Conservation (phyloP, 2,329 filamentous ascomycete species). For the Pyrenophora tritici-repentis region DNA sequence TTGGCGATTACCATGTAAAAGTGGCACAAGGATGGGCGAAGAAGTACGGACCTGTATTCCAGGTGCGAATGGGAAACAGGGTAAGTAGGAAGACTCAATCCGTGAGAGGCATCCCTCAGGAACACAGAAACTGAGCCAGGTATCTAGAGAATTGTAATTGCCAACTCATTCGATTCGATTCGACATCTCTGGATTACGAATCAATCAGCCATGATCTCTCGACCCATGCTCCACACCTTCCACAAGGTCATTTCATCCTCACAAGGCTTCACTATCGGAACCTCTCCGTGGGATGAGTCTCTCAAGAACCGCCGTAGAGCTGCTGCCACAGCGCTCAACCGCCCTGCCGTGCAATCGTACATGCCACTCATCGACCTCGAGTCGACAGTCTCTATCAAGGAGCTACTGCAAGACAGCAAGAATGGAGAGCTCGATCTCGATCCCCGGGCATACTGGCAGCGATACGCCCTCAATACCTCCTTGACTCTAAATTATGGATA, state of each 20-base stretch:
- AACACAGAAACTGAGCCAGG: constrained; percentile 3
- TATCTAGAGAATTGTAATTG: constrained; percentile 70
- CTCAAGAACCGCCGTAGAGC: constrained; percentile 79
- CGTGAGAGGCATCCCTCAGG: neutral
- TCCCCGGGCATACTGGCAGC: constrained; percentile 73
- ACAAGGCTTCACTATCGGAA: constrained; percentile 81
- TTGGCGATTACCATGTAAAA: constrained; percentile 54
- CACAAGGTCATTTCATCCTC: constrained; percentile 77
- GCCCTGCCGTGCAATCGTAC: constrained; percentile 75
- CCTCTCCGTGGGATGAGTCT: constrained; percentile 81
- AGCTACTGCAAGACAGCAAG: constrained; percentile 68
- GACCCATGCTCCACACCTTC: constrained; percentile 80
- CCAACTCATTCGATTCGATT: constrained; percentile 77
- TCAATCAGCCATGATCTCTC: constrained; percentile 76
- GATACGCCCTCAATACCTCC: constrained; percentile 76
- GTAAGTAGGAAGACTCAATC: constrained; percentile 45
- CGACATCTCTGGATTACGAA: constrained; percentile 77
- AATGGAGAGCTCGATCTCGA: constrained; percentile 69
- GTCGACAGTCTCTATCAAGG: constrained; percentile 71
- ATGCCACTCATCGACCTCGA: constrained; percentile 84
- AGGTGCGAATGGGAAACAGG: constrained; percentile 66
- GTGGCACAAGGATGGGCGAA: constrained; percentile 54
- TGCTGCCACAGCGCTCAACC: constrained; percentile 77
- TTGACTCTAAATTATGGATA: constrained; percentile 80
- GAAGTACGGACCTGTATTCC: constrained; percentile 57